Evolutionary conservation across 331 rosid species (phyloP).

Genomic region (Dryas integrifolia): DNA sequence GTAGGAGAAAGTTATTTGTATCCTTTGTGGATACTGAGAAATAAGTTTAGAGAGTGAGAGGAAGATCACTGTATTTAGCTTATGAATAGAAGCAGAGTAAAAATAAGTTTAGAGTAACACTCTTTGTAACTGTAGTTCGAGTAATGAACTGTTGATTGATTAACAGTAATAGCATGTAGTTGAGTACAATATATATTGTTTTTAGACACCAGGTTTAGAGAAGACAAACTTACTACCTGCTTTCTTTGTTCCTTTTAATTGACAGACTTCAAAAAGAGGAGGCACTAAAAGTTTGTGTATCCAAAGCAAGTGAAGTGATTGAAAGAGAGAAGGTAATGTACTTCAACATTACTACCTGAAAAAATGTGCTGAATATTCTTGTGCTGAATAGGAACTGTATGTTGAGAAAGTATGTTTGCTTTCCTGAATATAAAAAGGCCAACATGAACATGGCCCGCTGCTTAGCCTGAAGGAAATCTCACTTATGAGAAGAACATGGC

Average conservation of each 20-base stretch:
- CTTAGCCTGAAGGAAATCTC: slow-evolving; percentile 29
- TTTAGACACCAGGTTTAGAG: neutral
- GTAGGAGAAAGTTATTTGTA: too few relatives aligned
- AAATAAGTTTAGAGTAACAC: too few relatives aligned
- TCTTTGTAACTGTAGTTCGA: neutral
- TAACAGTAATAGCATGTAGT: slow-evolving; percentile 8
- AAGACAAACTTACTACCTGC: neutral
- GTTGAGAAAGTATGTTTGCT: slow-evolving; percentile 48
- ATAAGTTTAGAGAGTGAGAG: too few relatives aligned
- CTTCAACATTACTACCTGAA: slow-evolving; percentile 4
- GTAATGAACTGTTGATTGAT: neutral
- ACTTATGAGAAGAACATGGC: slow-evolving; percentile 40
- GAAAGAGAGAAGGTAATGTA: slow-evolving; percentile 89
- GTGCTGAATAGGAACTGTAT: slow-evolving; percentile 18
- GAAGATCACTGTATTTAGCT: too few relatives aligned
- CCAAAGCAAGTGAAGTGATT: slow-evolving; percentile 65
- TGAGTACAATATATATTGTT: slow-evolving; percentile 14
- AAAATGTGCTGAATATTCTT: slow-evolving; percentile 25
- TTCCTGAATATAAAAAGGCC: slow-evolving; percentile 49
- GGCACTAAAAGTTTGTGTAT: slow-evolving; percentile 78
- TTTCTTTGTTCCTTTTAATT: slow-evolving; percentile 14
- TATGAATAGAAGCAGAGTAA: too few relatives aligned
- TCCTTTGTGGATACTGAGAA: too few relatives aligned
- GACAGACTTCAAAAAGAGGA: slow-evolving; percentile 84
- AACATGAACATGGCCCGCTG: slow-evolving; percentile 34